Conservation (phyloP, 2,329 filamentous ascomycete genomes). For the Pleomassaria siparia region DNA sequence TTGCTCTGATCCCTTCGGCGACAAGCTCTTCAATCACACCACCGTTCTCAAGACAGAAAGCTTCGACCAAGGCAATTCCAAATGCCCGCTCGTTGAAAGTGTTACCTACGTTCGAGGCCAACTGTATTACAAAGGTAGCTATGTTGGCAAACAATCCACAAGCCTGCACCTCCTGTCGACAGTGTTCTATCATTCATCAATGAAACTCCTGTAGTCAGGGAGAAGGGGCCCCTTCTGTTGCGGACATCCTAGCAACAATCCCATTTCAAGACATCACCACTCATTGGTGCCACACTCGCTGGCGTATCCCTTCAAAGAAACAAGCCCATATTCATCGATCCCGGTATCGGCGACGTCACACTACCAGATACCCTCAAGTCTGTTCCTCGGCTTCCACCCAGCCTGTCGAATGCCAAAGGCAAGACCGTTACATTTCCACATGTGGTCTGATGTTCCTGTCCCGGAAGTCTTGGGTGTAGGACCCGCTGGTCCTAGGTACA, state of each 20-base stretch:
- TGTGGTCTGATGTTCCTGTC: not conserved
- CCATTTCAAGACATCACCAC: constrained; percentile 5
- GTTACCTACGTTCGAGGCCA: constrained; percentile 21
- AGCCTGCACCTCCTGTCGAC: constrained; percentile 5
- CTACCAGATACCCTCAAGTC: constrained; percentile 1
- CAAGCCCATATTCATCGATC: not conserved
- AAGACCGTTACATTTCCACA: not conserved
- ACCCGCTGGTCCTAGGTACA: not conserved
- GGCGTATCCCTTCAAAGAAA: not conserved
- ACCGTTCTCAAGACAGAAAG: constrained; percentile 70
- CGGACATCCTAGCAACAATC: not conserved
- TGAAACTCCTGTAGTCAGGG: not conserved
- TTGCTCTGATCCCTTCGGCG: constrained; percentile 25
- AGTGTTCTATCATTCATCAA: not conserved
- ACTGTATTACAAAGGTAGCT: constrained; percentile 23
- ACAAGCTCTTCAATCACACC: constrained; percentile 67
- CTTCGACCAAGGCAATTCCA: constrained; percentile 11
- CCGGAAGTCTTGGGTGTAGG: not conserved
- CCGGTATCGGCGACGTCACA: constrained; percentile 8
- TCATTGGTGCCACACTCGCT: constrained; percentile 12
- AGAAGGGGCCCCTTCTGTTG: not conserved
- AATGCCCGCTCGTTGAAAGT: constrained; percentile 51
- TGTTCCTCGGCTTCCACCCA: not conserved
- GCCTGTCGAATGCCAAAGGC: constrained; percentile 1
- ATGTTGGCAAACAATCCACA: constrained; percentile 20